Evolutionary conservation across 345 rosid genomes (phyloP).

Genomic region (Mangifera indica): DNA sequence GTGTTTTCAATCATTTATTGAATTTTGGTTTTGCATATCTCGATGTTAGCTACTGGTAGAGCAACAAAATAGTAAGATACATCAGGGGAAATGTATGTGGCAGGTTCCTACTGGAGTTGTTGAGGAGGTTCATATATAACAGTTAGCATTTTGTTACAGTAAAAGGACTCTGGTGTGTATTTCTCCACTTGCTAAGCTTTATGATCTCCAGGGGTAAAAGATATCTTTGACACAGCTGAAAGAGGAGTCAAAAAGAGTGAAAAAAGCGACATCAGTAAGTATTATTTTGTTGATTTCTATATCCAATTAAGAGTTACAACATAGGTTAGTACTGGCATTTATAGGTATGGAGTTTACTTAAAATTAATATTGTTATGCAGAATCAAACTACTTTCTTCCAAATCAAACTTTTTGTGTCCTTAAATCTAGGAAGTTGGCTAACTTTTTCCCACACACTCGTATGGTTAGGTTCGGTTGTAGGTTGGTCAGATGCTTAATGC

Average conservation of each 20-base stretch:
- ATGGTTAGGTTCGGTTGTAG: neutral
- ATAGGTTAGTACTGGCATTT: slow-evolving; percentile 59
- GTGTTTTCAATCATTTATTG: neutral
- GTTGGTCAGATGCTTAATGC: neutral
- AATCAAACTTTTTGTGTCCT: neutral
- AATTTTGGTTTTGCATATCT: slow-evolving; percentile 6
- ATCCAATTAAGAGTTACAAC: neutral
- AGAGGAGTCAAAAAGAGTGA: slow-evolving; percentile 93
- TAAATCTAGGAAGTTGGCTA: neutral
- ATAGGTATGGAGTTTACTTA: slow-evolving; percentile 46
- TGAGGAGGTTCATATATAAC: slow-evolving; percentile 49
- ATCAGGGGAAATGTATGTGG: slow-evolving; percentile 63
- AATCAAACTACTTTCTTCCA: neutral
- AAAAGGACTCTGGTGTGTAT: too few relatives aligned
- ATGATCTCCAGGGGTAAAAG: slow-evolving; percentile 74
- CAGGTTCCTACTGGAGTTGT: slow-evolving; percentile 88
- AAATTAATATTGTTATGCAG: neutral
- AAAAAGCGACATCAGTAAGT: slow-evolving; percentile 94
- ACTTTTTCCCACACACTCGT: neutral
- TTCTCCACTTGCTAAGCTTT: slow-evolving; percentile 5
- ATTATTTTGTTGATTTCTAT: neutral
- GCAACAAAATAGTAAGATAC: slow-evolving; percentile 69
- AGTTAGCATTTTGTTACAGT: neutral
- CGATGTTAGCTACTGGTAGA: slow-evolving; percentile 62
- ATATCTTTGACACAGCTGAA: slow-evolving; percentile 63